A percentile compares a stretch with the other conserved stretches of the same genome.
These are phyloP conservation scores for Suillus bovinus DNA, from an alignment of 768 basidiomycete genomes.

Conservation along the genomic window DNA sequence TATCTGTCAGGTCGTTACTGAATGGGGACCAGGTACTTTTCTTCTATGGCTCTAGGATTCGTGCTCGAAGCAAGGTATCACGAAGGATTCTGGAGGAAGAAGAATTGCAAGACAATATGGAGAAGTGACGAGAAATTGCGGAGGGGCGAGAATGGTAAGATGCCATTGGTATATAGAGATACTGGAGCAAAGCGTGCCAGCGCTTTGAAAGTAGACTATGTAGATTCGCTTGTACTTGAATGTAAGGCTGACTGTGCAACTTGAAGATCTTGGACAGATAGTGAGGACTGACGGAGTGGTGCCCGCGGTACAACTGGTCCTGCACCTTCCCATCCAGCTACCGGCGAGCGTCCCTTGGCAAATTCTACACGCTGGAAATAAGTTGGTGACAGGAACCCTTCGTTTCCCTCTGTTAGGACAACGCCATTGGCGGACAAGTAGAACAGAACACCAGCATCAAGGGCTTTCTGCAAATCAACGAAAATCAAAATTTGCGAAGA, in stretches of 20 bases:
- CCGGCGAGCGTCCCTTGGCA: slow-evolving; percentile 19
- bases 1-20: not conserved
- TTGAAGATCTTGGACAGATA: not conserved
- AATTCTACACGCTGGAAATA: slow-evolving; percentile 75
- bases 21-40: slow-evolving; percentile 17
- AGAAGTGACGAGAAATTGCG: not conserved
- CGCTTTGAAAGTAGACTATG: not conserved
- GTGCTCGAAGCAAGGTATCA: slow-evolving; percentile 21
- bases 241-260: not conserved
- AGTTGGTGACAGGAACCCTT: slow-evolving; percentile 57
- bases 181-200: not conserved
- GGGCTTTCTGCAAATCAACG: slow-evolving; percentile 70
- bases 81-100: slow-evolving; percentile 11
- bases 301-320: not conserved
- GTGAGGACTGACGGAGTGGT: not conserved
- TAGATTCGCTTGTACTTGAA: not conserved
- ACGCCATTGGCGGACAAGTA: slow-evolving; percentile 87
- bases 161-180: not conserved
- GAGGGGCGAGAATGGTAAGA: not conserved
- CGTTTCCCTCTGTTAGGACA: slow-evolving; percentile 78
- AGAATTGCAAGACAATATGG: not conserved
- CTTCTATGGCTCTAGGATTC: slow-evolving; percentile 23
- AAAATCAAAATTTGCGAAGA: slow-evolving; percentile 81
- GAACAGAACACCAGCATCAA: slow-evolving; percentile 70
- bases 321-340: slow-evolving; percentile 25